Evolutionary conservation across 176 grass and related monocot genomes (phyloP), one percentile per base, ranked within the genome.

Genomic region (Rhipidocladum racemiflorum): DNA sequence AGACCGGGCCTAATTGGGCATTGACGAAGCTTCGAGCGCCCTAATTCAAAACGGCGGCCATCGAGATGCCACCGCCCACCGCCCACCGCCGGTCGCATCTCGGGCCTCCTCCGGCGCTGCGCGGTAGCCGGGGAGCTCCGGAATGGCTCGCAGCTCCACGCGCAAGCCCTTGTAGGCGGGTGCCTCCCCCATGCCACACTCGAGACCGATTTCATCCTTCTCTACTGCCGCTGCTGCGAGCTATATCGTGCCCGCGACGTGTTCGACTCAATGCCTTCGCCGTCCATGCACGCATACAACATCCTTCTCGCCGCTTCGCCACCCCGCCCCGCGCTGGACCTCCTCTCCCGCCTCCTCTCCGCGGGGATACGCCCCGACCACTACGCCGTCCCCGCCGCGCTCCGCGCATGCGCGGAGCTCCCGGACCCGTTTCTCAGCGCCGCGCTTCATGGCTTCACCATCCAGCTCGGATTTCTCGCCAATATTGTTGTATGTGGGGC

Each of bases 231-330:
- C 20, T 85, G 91, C 78, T 65, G 61, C 0, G 21, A 7, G 38
- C 71, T 74, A 21, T 1, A 4, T 1, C 66, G 69, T 23, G 88
- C 82, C 30, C 68, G 73, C 32, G 56, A 68, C 74, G 56, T 90
- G 85, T 80, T 93, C 42, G 82, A 90, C 49, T 39, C 39, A 55
- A 84, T 83, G 88, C 50, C 20, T 1, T 61, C 61, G 16, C 68
- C 78, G n/a, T 74, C 80, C 82, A 83, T 83, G 91, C 82, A 86
- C 56, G 83, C 85, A 12, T 90, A 77, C 81, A 90, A 90, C 68
- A 78, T 90, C 78, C 82, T 90, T 75, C 76, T 93, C 59, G 72
- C 68, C 16, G 79, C 85, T 53, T 83, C 74, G 24, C 83, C 80
- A 0, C 51, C 84, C 6, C 12, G 36, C 17, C 21, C 15, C 6